phyloP scores from a whole-genome alignment of 352 stramenopile genomes.

The Pythium insidiosum region DNA sequence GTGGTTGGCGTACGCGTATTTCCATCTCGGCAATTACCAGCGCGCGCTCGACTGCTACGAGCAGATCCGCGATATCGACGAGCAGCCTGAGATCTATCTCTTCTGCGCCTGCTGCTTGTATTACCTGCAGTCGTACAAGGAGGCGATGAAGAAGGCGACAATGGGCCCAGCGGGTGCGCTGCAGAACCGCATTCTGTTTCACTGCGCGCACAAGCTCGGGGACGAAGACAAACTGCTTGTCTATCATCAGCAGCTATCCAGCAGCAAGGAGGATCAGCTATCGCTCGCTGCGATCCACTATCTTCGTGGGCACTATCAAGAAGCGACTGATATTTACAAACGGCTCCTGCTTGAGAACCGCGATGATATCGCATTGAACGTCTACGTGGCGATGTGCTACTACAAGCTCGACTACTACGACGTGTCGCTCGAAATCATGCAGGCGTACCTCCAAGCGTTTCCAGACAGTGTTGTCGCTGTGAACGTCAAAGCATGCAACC shows the following conservation, averaged over 20 bases:
- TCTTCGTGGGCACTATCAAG: slow-evolving; percentile 91
- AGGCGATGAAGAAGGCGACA: slow-evolving; percentile 73
- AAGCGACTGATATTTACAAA: slow-evolving; percentile 96
- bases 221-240: slow-evolving; percentile 94
- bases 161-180: slow-evolving; percentile 59
- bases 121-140: slow-evolving; percentile 90
- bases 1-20: slow-evolving; percentile 94
- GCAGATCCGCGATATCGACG: slow-evolving; percentile 59
- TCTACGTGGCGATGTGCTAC: slow-evolving; percentile 98
- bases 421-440: slow-evolving; percentile 94
- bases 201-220: slow-evolving; percentile 89
- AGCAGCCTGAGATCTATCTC: slow-evolving; percentile 70
- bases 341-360: slow-evolving; percentile 90
- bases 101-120: slow-evolving; percentile 91
- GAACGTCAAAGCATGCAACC: slow-evolving; percentile 97
- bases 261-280: slow-evolving; percentile 91
- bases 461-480: slow-evolving; percentile 89
- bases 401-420: slow-evolving; percentile 99
- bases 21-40: slow-evolving; percentile 93
- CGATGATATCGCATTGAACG: slow-evolving; percentile 95
- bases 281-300: slow-evolving; percentile 96
- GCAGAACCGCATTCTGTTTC: slow-evolving; percentile 92
- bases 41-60: slow-evolving; percentile 88
- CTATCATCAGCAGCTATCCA: slow-evolving; percentile 91
- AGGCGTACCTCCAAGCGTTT: slow-evolving; percentile 90